Evolutionary conservation across 306 rosid genomes (phyloP).

Genomic region (Cyclanthera cordifolia): DNA sequence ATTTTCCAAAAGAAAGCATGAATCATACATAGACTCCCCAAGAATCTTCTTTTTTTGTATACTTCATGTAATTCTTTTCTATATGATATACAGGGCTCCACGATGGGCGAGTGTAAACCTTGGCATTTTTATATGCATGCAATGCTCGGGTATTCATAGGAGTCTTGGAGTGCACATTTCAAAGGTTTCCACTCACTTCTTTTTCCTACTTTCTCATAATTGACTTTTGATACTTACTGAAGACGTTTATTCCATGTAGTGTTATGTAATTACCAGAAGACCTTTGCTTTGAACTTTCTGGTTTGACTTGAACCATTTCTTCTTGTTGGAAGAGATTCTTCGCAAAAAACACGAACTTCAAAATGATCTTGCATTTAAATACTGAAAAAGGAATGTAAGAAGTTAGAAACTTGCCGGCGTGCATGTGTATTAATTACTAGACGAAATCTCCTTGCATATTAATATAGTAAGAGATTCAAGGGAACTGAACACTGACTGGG

Average conservation of each 20-base stretch:
- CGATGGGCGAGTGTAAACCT: constrained; percentile 97
- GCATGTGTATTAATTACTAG: background rate
- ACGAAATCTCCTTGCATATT: background rate
- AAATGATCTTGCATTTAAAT: background rate
- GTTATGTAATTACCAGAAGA: background rate
- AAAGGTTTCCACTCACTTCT: constrained; percentile 33
- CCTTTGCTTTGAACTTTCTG: background rate
- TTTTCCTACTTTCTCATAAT: background rate
- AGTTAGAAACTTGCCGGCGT: background rate
- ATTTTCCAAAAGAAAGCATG: no score
- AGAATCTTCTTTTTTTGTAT: no score
- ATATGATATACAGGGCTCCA: constrained; percentile 61
- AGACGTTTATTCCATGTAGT: background rate
- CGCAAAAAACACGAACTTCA: background rate
- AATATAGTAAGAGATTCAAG: background rate
- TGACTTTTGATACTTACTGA: background rate
- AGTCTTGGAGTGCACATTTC: constrained; percentile 97
- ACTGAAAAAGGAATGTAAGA: background rate
- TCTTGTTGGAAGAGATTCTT: background rate
- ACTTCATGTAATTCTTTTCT: background rate
- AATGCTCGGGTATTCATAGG: constrained; percentile 90
- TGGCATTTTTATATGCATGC: constrained; percentile 90
- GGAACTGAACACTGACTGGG: background rate
- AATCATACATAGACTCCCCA: no score
- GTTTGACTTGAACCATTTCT: background rate